Percentiles rank a stretch among this genome's conserved stretches.
phyloP scores from a whole-genome alignment of 441 rosid species.

The Arabidopsis hybrid region DNA sequence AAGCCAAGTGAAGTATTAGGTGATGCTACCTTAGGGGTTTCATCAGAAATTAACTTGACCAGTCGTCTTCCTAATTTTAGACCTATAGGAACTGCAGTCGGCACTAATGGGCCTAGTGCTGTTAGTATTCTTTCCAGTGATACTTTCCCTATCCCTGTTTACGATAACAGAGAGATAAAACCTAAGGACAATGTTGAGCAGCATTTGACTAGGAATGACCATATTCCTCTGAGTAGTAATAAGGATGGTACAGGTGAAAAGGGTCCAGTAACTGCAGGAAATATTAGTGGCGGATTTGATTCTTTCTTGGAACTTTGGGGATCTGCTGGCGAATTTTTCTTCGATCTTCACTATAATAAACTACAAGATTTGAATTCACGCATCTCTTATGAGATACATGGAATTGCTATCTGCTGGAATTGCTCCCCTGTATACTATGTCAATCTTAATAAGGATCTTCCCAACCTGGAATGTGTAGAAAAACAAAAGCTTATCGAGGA shows the following conservation, averaged over 20 bases:
- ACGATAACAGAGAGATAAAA: slow-evolving; percentile 39
- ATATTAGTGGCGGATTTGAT: slow-evolving; percentile 79
- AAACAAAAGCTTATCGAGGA: slow-evolving; percentile 43
- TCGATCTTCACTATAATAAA: slow-evolving; percentile 87
- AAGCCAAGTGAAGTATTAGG: slow-evolving; percentile 45
- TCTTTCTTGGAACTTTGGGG: slow-evolving; percentile 92
- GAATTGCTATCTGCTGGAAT: slow-evolving; percentile 95
- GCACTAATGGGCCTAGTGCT: slow-evolving; percentile 36
- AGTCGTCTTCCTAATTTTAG: slow-evolving; percentile 46
- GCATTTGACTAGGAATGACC: slow-evolving; percentile 36
- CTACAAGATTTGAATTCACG: slow-evolving; percentile 55
- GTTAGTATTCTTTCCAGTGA: slow-evolving; percentile 34
- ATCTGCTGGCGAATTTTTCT: slow-evolving; percentile 67
- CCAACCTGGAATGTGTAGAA: slow-evolving; percentile 53
- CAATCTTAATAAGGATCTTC: slow-evolving; percentile 83
- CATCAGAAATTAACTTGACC: slow-evolving; percentile 48
- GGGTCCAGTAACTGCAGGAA: slow-evolving; percentile 82
- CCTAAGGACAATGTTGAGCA: slow-evolving; percentile 41
- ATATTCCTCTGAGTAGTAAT: slow-evolving; percentile 39
- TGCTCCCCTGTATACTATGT: slow-evolving; percentile 85
- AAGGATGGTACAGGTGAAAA: slow-evolving; percentile 59
- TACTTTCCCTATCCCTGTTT: slow-evolving; percentile 37
- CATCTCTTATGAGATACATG: slow-evolving; percentile 77
- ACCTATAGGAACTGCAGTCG: slow-evolving; percentile 43
- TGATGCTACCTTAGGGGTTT: slow-evolving; percentile 47